phyloP scores from a whole-genome alignment of 1,139 yeast species.

The Candida sp. region DNA sequence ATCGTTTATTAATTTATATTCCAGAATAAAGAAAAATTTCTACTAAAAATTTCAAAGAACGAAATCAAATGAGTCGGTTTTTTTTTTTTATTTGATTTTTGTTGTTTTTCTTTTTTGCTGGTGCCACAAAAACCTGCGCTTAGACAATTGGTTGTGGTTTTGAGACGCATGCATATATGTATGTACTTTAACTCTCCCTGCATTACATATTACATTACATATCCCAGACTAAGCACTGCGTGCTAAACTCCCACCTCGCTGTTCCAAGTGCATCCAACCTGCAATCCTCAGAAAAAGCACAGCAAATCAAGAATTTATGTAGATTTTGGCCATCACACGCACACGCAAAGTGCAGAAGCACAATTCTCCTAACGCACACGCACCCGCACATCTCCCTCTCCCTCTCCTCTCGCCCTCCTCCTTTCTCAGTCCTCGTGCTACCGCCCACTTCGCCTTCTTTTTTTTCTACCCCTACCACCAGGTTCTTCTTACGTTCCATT shows the following conservation, averaged over 20 bases:
- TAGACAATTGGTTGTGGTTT: background rate
- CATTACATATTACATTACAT: background rate
- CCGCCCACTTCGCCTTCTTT: background rate
- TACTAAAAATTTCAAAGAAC: background rate
- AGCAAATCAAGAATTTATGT: background rate
- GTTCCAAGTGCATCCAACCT: no score
- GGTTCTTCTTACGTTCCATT: no score
- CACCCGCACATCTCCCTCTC: background rate
- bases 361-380: background rate
- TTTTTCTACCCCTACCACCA: background rate
- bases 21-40: background rate
- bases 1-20: constrained; percentile 2
- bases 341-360: background rate
- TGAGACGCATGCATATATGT: background rate
- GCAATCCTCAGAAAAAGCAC: background rate
- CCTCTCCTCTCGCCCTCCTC: background rate
- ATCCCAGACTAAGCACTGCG: background rate
- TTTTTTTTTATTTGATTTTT: background rate
- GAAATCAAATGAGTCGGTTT: background rate
- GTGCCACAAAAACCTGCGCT: background rate
- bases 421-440: background rate
- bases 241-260: no score
- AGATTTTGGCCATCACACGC: constrained; percentile 1
- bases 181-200: background rate
- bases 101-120: background rate